These are phyloP conservation scores for Strobilomyces echinocephalus DNA, from an alignment of 768 basidiomycete species.

Conservation along the genomic window DNA sequence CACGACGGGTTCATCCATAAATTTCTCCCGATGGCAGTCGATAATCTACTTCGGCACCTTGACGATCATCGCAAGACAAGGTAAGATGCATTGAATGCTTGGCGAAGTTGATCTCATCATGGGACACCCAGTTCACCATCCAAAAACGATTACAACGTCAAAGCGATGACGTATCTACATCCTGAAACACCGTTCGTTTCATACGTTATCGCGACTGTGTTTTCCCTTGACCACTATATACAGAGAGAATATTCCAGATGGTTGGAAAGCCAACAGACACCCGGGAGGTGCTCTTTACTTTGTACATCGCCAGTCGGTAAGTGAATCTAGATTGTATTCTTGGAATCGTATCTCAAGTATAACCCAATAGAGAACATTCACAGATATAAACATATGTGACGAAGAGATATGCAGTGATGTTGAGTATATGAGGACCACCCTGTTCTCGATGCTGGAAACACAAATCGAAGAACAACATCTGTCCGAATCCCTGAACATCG, in stretches of 20 bases:
- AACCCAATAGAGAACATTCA: constrained; percentile 44
- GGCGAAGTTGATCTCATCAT: background rate
- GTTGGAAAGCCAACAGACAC: constrained; percentile 48
- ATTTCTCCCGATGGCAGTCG: constrained; percentile 15
- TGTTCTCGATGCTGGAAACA: constrained; percentile 16
- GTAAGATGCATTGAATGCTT: constrained; percentile 1
- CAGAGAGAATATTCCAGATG: constrained; percentile 19
- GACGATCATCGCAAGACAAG: background rate
- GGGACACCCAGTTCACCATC: background rate
- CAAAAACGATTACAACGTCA: constrained; percentile 5
- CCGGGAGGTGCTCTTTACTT: constrained; percentile 64
- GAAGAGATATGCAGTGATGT: constrained; percentile 28
- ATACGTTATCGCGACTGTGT: background rate
- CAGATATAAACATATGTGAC: constrained; percentile 51
- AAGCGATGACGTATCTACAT: constrained; percentile 17
- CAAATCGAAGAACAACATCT: constrained; percentile 15
- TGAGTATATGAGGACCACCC: constrained; percentile 26
- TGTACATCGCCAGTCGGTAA: constrained; percentile 41
- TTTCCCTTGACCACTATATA: background rate
- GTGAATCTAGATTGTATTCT: constrained; percentile 1
- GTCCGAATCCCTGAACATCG: constrained; percentile 21
- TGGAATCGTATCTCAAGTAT: background rate
- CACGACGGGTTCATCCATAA: constrained; percentile 7
- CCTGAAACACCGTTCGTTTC: constrained; percentile 19
- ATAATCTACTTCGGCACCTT: constrained; percentile 5